Evolutionary conservation across 2,329 filamentous ascomycete species (phyloP).

Genomic region (Monosporascus sp.): DNA sequence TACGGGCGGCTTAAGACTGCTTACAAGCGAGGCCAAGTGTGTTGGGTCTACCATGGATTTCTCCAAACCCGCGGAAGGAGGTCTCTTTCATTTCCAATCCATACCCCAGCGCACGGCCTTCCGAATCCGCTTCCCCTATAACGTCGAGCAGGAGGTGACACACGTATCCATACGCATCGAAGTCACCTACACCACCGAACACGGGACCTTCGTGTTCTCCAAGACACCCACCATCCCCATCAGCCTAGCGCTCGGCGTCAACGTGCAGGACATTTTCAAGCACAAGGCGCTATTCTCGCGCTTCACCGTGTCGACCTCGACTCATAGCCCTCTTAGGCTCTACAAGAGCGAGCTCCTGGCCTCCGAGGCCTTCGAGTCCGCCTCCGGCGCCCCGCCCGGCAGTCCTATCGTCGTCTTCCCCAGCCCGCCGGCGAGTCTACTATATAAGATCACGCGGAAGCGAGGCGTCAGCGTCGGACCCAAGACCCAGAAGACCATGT

Average conservation of each 20-base stretch:
- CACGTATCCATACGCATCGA: slow-evolving; percentile 73
- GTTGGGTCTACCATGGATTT: slow-evolving; percentile 36
- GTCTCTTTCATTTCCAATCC: slow-evolving; percentile 44
- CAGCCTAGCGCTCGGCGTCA: slow-evolving; percentile 80
- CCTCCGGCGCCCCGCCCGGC: slow-evolving; percentile 49
- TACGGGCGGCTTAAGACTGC: slow-evolving; percentile 59
- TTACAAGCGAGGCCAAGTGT: slow-evolving; percentile 54
- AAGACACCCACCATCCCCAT: slow-evolving; percentile 61
- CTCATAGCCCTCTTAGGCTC: slow-evolving; percentile 66
- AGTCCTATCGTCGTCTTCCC: slow-evolving; percentile 64
- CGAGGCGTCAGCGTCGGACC: slow-evolving; percentile 16
- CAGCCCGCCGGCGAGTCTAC: slow-evolving; percentile 72
- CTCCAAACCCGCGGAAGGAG: slow-evolving; percentile 46
- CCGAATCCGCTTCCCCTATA: slow-evolving; percentile 71
- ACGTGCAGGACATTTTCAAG: slow-evolving; percentile 95
- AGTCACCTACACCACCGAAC: slow-evolving; percentile 62
- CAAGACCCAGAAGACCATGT: slow-evolving; percentile 44
- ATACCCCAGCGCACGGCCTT: slow-evolving; percentile 41
- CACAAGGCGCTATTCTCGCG: slow-evolving; percentile 74
- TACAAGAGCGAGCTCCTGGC: slow-evolving; percentile 64
- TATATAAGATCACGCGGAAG: slow-evolving; percentile 71
- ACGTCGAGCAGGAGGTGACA: slow-evolving; percentile 68
- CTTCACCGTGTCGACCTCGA: slow-evolving; percentile 85
- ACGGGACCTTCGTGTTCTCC: slow-evolving; percentile 60
- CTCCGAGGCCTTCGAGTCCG: slow-evolving; percentile 63